Percentiles rank a stretch among this genome's conserved stretches.
These are phyloP conservation scores for Paecilomyces fulvus DNA, from an alignment of 2,329 filamentous ascomycete genomes.

Conservation along the genomic window DNA sequence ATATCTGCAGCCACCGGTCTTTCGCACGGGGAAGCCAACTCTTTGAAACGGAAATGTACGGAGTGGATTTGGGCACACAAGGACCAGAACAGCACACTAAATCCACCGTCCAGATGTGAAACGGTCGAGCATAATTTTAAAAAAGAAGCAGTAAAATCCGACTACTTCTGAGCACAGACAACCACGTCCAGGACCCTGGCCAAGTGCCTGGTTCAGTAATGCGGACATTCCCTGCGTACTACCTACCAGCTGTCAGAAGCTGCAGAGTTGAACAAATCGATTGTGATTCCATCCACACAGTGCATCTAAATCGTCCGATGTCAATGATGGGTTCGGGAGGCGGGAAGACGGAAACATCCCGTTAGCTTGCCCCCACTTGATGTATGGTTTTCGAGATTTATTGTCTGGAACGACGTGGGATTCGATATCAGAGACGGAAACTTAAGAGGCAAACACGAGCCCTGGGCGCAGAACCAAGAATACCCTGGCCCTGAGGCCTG, in stretches of 20 bases:
- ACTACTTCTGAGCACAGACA: background rate
- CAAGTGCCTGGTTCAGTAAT: background rate
- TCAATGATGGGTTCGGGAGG: background rate
- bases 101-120: background rate
- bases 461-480: background rate
- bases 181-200: background rate
- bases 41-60: background rate
- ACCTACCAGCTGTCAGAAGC: no score
- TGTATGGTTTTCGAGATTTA: background rate
- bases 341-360: background rate
- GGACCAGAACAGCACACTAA: background rate
- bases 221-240: background rate
- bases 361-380: background rate
- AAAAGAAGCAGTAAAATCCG: background rate
- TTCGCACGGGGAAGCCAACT: background rate
- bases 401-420: background rate
- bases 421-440: background rate
- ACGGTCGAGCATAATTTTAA: background rate
- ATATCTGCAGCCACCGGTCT: background rate
- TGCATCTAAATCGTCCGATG: no score
- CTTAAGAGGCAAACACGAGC: background rate
- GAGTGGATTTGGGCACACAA: background rate
- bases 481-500: background rate
- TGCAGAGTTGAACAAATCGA: no score
- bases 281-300: no score